Base-by-base conservation (phyloP, 208 protist genomes). In the Tritrichomonas foetus region DNA sequence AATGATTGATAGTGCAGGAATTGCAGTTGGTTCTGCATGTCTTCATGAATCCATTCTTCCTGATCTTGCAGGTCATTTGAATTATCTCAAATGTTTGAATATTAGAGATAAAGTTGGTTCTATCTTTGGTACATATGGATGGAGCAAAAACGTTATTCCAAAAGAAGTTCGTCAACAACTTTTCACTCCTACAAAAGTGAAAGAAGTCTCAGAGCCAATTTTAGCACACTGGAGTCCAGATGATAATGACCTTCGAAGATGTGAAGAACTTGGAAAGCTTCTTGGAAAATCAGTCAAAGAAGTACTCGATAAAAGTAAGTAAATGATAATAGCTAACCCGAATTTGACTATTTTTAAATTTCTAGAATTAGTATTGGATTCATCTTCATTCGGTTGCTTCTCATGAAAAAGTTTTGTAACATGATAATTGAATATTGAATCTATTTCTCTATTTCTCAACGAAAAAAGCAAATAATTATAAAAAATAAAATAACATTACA, bases 11-110 rank as follows among this genome's bases (percentile, higher is more conserved):
- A 22, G 41, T 53, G 74, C 74, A 14, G 33, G n/a, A 50, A 20
- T 82, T 30, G 74, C 74, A 9, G n/a, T 82, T 44, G 74, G 74
- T 20, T 82, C 74, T n/a, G n/a, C 74, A 3, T 47, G n/a, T 47
- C 74, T 82, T 44, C 74, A 82, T 36, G 74, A 82, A 44, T 33
- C 13, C 74, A 82, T 82, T 36, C 74, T 82, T 53, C 74, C 74
- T 47, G 74, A 82, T 50, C 30, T 82, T 8, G 30, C 74, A 53
- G 50, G 47, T 33, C 74, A 82, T 36, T 41, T 82, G 47, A 82
- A 82, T 41, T 82, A 82, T 41, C 74, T 82, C 74, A 49, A 36
- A 49, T 82, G 74, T 36, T 41, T 82, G 11, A 41, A 20, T 41
- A 82, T 82, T 36, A 49, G 41, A 22, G 41, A 82, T 5, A 82